Percentiles rank a stretch among this genome's conserved stretches.
These are phyloP conservation scores for Dorcoceras hygrometricum DNA, from an alignment of 257 asterid genomes.

Conservation along the genomic window DNA sequence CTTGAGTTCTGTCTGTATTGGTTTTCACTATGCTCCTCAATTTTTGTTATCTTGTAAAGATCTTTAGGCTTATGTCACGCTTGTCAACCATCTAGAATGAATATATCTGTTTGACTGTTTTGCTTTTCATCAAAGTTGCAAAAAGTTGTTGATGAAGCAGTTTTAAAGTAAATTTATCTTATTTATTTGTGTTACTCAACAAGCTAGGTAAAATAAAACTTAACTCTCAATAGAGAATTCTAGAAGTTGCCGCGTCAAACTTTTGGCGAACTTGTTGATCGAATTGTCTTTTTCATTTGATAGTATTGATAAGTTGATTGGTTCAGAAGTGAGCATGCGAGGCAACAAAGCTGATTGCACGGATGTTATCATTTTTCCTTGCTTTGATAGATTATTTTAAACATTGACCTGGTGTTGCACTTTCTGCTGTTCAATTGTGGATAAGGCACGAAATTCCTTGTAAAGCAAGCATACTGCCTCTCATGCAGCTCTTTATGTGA, in stretches of 20 bases:
- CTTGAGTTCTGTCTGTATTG: conserved; percentile 14
- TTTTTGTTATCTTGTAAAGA: neutral
- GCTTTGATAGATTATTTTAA: neutral
- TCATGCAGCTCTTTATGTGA: conserved; percentile 1
- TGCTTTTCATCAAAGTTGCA: neutral
- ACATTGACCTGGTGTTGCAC: neutral
- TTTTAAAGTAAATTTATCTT: neutral
- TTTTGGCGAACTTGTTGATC: conserved; percentile 2
- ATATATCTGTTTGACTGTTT: neutral
- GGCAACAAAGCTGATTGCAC: neutral
- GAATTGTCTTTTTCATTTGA: neutral
- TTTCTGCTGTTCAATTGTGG: neutral
- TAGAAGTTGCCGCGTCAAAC: neutral
- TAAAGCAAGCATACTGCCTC: neutral
- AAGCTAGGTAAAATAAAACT: neutral
- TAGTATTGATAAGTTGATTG: conserved; percentile 1
- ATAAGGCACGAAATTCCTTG: conserved; percentile 11
- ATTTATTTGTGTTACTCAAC: neutral
- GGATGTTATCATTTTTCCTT: neutral
- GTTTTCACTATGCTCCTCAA: neutral
- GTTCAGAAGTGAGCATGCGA: conserved; percentile 7
- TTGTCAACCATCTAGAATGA: neutral
- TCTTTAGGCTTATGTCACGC: neutral
- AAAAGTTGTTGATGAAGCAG: conserved; percentile 5
- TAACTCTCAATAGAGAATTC: conserved; percentile 2